phyloP scores from a whole-genome alignment of 179 eudicot genomes.

The Silene vulgaris region DNA sequence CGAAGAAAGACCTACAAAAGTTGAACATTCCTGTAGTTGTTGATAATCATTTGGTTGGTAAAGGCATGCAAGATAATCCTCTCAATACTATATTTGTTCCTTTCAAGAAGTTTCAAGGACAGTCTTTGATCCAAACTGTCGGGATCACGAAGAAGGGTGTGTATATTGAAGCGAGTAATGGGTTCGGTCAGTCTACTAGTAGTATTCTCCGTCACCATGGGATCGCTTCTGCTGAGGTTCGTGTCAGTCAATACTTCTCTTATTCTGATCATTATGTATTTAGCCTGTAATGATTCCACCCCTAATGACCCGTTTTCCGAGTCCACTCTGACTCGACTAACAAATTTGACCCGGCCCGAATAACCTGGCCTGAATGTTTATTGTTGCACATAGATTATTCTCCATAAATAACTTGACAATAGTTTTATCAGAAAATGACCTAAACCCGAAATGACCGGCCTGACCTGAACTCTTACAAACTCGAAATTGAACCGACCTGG shows the following conservation, averaged over 20 bases:
- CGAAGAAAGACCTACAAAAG: constrained; percentile 54
- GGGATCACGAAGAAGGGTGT: constrained; percentile 87
- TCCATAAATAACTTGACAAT: too few species aligned
- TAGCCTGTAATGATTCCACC: too few species aligned
- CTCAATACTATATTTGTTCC: constrained; percentile 74
- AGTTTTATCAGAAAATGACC: too few species aligned
- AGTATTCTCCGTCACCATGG: constrained; percentile 66
- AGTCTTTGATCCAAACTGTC: constrained; percentile 77
- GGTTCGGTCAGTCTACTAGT: constrained; percentile 53
- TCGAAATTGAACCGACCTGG: too few species aligned
- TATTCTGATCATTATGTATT: too few species aligned
- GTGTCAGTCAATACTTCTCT: not conserved
- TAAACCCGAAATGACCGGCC: too few species aligned
- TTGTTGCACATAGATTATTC: too few species aligned
- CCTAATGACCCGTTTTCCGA: not conserved
- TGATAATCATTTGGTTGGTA: constrained; percentile 66
- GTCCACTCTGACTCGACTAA: not conserved
- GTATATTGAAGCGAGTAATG: constrained; percentile 88
- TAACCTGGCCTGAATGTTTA: too few species aligned
- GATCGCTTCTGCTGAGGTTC: constrained; percentile 65
- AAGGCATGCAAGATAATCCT: constrained; percentile 86
- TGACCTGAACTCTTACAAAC: too few species aligned
- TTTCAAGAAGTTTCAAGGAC: constrained; percentile 44
- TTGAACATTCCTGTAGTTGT: constrained; percentile 61
- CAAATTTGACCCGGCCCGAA: too few species aligned